Conservation (phyloP, 306 rosid species). For the Coriaria nepalensis region DNA sequence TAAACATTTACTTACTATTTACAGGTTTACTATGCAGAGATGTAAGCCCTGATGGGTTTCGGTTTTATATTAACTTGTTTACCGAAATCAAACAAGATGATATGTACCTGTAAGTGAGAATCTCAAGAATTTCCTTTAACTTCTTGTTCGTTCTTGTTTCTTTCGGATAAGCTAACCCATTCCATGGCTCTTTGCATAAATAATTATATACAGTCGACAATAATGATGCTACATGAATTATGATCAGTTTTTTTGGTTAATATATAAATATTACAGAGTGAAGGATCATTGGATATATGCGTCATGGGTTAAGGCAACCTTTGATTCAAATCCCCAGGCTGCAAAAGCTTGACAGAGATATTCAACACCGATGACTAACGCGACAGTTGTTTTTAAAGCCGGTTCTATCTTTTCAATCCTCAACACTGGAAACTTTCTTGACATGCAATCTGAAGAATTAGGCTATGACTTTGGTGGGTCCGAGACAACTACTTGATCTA, state of each 20-base stretch:
- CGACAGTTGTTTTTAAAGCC: too few species aligned
- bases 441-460: too few species aligned
- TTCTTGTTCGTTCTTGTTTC: not conserved
- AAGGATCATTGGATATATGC: conserved; percentile 48
- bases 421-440: too few species aligned
- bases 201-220: conserved; percentile 2
- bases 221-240: not conserved
- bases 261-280: conserved; percentile 55
- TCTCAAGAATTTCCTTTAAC: conserved; percentile 7
- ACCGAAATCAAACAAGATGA: conserved; percentile 46
- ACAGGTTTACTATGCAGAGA: conserved; percentile 92
- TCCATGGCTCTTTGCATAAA: not conserved
- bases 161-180: not conserved
- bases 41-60: conserved; percentile 82
- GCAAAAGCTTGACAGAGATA: too few species aligned
- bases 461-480: too few species aligned
- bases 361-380: too few species aligned
- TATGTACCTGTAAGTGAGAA: conserved; percentile 51
- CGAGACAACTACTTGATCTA: too few species aligned
- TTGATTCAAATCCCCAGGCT: conserved; percentile 1
- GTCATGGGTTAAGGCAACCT: conserved; percentile 43
- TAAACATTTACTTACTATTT: conserved; percentile 17
- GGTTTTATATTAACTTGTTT: conserved; percentile 69
- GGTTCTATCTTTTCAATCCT: too few species aligned
- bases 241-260: conserved; percentile 3